Percentiles rank a stretch among this genome's conserved stretches.
Conservation (phyloP, 495 filamentous ascomycete genomes). For the Bathelium albidoporum region DNA sequence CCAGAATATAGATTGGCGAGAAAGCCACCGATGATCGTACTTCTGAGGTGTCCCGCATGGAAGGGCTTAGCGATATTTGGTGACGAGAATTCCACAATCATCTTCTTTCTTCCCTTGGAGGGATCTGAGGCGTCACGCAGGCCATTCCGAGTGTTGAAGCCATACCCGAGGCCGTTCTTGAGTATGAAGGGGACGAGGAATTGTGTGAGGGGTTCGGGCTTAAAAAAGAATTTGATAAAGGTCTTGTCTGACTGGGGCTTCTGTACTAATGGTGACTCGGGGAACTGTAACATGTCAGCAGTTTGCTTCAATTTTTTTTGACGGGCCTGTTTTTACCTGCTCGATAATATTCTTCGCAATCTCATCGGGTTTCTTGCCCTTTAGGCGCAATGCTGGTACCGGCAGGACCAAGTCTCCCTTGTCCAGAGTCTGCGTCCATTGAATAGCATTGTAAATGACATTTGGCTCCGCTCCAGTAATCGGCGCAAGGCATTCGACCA, state of each 20-base stretch:
- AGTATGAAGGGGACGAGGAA: conserved; percentile 38
- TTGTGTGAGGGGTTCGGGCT: conserved; percentile 30
- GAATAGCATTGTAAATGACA: conserved; percentile 66
- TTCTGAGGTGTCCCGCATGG: conserved; percentile 60
- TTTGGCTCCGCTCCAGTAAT: conserved; percentile 60
- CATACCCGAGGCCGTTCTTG: conserved; percentile 31
- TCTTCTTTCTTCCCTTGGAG: conserved; percentile 29
- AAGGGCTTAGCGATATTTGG: conserved; percentile 72
- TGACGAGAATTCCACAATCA: conserved; percentile 58
- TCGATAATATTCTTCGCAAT: conserved; percentile 59
- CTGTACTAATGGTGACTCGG: conserved; percentile 59
- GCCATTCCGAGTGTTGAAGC: conserved; percentile 30
- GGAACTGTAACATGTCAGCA: not conserved
- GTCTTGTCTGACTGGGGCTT: conserved; percentile 52
- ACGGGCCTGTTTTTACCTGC: conserved; percentile 38
- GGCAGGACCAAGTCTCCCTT: conserved; percentile 82
- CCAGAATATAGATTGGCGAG: conserved; percentile 57
- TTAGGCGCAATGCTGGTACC: conserved; percentile 68
- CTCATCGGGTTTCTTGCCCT: conserved; percentile 69
- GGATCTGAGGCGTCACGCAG: conserved; percentile 24
- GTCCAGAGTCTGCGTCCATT: conserved; percentile 75
- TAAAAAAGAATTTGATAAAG: conserved; percentile 73
- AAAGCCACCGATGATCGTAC: conserved; percentile 68
- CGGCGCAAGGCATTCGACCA: conserved; percentile 62
- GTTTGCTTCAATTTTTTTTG: not conserved